Percentiles rank a stretch among this genome's conserved stretches.
phyloP scores from a whole-genome alignment of 495 filamentous ascomycete species.

The Bryoglossum gracile region DNA sequence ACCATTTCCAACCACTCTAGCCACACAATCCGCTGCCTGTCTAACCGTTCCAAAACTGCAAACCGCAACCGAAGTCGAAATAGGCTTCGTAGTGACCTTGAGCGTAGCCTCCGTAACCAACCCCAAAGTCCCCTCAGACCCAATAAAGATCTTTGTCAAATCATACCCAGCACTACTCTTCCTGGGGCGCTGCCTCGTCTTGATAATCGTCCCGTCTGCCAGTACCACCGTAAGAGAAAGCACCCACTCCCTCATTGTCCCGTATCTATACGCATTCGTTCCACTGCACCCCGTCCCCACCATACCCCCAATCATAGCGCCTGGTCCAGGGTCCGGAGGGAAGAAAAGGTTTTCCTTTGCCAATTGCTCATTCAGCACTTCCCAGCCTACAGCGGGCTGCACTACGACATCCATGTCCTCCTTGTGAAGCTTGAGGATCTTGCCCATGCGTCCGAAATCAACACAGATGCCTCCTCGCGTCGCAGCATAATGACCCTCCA shows the following conservation, averaged over 20 bases:
- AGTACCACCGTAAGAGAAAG: conserved; percentile 84
- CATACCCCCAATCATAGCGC: conserved; percentile 92
- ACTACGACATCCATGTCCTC: conserved; percentile 76
- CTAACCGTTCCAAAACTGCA: conserved; percentile 71
- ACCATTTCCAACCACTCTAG: conserved; percentile 69
- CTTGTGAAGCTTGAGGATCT: conserved; percentile 61
- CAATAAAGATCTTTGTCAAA: conserved; percentile 76
- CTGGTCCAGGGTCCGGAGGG: conserved; percentile 75
- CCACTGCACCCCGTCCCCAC: conserved; percentile 89
- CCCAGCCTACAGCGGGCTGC: conserved; percentile 77
- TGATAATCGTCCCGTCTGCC: conserved; percentile 86
- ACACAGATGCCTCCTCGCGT: conserved; percentile 70
- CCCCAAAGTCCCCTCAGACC: conserved; percentile 88
- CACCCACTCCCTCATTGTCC: conserved; percentile 97
- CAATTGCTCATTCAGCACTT: conserved; percentile 65
- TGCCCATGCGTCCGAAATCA: conserved; percentile 70
- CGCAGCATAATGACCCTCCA: conserved; percentile 76
- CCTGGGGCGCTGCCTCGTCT: conserved; percentile 67
- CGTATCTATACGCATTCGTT: conserved; percentile 89
- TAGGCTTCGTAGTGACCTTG: conserved; percentile 74
- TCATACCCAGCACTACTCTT: conserved; percentile 89
- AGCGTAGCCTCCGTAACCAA: conserved; percentile 82
- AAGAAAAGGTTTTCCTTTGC: conserved; percentile 66
- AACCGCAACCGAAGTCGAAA: conserved; percentile 74
- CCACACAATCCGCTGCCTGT: conserved; percentile 74